phyloP scores from a whole-genome alignment of 2,329 filamentous ascomycete species.

The Mycosphaerella arachidis region DNA sequence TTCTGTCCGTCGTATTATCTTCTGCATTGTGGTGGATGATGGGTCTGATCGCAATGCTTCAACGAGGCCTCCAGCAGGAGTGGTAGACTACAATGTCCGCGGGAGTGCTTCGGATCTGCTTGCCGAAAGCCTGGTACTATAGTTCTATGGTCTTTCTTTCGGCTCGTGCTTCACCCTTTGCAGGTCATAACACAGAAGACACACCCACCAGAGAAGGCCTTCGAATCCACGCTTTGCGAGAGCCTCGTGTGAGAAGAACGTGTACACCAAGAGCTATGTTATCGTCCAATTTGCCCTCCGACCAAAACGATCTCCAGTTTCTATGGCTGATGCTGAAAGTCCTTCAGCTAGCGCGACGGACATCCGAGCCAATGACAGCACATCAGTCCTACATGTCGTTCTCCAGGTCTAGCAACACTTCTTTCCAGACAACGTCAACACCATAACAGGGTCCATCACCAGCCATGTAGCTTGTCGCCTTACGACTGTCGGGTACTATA shows the following conservation, averaged over 20 bases:
- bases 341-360: not conserved
- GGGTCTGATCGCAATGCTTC: not conserved
- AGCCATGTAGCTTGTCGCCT: conserved; percentile 12
- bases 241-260: not conserved
- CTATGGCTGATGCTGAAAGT: not conserved
- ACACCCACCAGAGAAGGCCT: not conserved
- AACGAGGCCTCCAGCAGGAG: not conserved
- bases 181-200: not conserved
- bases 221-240: not conserved
- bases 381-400: not conserved
- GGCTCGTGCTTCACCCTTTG: not conserved
- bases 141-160: not conserved
- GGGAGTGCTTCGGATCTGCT: not conserved
- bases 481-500: conserved; percentile 18
- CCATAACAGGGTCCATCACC: not conserved
- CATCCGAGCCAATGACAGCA: not conserved
- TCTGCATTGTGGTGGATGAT: conserved; percentile 15
- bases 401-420: not conserved
- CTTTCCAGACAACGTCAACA: not conserved
- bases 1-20: conserved; percentile 13
- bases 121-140: not conserved
- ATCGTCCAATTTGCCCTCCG: conserved; percentile 1
- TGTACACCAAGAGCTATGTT: not conserved
- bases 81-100: not conserved
- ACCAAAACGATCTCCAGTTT: not conserved